Base-by-base conservation (phyloP, 441 rosid genomes). In the Breynia disticha region DNA sequence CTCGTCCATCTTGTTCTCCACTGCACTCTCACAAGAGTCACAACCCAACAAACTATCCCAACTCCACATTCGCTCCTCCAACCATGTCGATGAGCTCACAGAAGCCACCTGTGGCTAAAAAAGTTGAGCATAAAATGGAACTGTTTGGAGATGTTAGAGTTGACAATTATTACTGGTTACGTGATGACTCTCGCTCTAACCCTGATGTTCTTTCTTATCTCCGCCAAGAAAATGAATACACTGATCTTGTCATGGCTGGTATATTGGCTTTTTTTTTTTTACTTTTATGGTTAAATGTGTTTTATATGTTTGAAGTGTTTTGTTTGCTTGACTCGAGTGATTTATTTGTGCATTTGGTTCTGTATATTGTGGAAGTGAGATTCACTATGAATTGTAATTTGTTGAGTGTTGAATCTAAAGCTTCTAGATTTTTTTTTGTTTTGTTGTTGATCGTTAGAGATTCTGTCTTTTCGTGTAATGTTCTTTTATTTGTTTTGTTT, bases 101-200 rank as follows among this genome's bases (percentile, higher is more conserved):
- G n/a, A n/a, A n/a, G 6, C 83, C 89, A 61, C 96, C 93, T 17
- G 77, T 52, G 58, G 86, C 95, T 50, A 83, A 85, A 82, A 90
- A 87, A 69, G 85, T 81, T 45, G 83, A 87, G 63, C 88, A 82
- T 64, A 71, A 46, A 49, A 81, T 87, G 87, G 78, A 83, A 74
- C 17, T 81, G 83, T 83, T 87, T 61, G 88, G 93, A 11, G 96
- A 87, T 57, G 72, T 76, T 32, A 77, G 96, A 59, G 63, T 79
- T 4, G 97, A 87, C 63, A 70, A 76, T 47, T 79, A 87, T 72
- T 84, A 90, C 75, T 87, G 95, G 96, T 93, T 90, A 16, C 95
- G 95, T 8, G 96, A 87, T 39, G 98, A 87, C 68, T 81, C 96
- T 52, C 91, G 97, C 68, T 59, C 81, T 46, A 52, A 77, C 58